phyloP scores from a whole-genome alignment of 164 flowering plant species.

The Cinnamomum micranthum region DNA sequence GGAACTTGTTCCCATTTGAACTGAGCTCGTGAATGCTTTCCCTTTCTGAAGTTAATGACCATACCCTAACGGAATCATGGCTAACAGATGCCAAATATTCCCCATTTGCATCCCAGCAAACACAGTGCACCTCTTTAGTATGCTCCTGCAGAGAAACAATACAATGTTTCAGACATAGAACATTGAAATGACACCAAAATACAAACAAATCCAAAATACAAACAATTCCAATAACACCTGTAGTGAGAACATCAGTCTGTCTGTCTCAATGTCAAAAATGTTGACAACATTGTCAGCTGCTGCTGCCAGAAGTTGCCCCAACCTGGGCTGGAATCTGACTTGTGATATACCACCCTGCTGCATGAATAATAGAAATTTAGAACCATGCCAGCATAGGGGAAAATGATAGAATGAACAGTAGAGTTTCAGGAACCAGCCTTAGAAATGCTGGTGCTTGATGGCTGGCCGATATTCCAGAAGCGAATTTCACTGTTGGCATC shows the following conservation, averaged over 20 bases:
- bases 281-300: conserved; percentile 74
- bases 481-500: conserved; percentile 68
- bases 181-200: not conserved
- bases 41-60: conserved; percentile 54
- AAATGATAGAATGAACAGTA: not conserved
- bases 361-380: conserved; percentile 12
- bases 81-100: conserved; percentile 79
- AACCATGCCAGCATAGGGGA: not conserved
- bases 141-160: conserved; percentile 52
- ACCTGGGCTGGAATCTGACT: conserved; percentile 86
- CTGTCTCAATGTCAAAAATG: conserved; percentile 78
- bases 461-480: conserved; percentile 58
- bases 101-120: conserved; percentile 89
- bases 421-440: conserved; percentile 42
- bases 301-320: conserved; percentile 76
- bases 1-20: conserved; percentile 70
- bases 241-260: conserved; percentile 49
- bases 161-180: not conserved
- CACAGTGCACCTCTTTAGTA: conserved; percentile 49
- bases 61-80: conserved; percentile 67
- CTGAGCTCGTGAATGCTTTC: conserved; percentile 75
- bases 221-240: conserved; percentile 42
- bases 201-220: not conserved
- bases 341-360: conserved; percentile 69
- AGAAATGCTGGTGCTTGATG: conserved; percentile 45